Conservation (phyloP, 148 eudicot species). For the Nepenthes mirabilis region DNA sequence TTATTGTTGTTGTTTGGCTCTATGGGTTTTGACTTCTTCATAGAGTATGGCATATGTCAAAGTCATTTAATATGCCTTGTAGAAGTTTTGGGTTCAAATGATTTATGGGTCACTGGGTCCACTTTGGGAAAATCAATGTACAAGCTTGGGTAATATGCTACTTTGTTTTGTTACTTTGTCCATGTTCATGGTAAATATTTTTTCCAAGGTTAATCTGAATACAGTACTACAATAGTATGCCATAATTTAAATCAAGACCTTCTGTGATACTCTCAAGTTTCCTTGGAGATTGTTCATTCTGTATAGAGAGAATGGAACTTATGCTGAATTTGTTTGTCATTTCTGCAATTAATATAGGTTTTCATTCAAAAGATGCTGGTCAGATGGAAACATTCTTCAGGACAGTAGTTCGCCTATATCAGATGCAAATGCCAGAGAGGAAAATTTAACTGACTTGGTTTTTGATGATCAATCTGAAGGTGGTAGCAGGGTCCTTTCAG, state of each 20-base stretch:
- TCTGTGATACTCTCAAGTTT: not conserved
- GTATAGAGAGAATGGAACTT: no score
- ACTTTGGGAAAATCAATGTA: no score
- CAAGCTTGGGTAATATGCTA: no score
- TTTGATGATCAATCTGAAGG: conserved; percentile 31
- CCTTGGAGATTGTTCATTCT: not conserved
- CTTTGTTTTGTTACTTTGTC: no score
- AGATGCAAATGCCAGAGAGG: conserved; percentile 19
- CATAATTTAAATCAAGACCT: no score
- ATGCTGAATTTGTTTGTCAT: not conserved
- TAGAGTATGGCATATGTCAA: not conserved
- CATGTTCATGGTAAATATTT: no score
- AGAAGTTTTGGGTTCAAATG: not conserved
- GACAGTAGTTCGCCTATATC: conserved; percentile 35
- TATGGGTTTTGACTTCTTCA: not conserved
- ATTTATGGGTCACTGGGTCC: not conserved
- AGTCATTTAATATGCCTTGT: not conserved
- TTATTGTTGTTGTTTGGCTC: not conserved
- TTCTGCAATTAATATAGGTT: conserved; percentile 19
- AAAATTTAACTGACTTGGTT: conserved; percentile 21
- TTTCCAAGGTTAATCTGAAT: not conserved
- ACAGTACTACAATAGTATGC: no score
- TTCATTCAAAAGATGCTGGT: conserved; percentile 56
- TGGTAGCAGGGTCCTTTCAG: conserved; percentile 26
- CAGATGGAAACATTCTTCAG: conserved; percentile 75